Evolutionary conservation across 2,329 filamentous ascomycete genomes (phyloP), one percentile per base, ranked within the genome.

Genomic region (Claviceps sp.): DNA sequence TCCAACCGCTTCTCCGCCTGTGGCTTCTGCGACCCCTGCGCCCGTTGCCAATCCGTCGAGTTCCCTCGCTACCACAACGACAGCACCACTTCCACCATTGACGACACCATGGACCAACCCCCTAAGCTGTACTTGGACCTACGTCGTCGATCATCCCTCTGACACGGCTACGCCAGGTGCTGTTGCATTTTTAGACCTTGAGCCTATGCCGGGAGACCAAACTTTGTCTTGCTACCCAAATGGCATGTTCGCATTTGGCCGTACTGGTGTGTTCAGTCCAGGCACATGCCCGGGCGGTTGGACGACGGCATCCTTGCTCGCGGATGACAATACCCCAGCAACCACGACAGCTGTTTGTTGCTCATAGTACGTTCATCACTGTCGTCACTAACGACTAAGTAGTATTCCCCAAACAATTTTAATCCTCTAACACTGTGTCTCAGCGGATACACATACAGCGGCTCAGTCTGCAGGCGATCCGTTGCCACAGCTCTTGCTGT

Each of bases 211-310:
- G n/a, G 65, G 60, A 9, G 67, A 66, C 6, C 67, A 60, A 34
- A 68, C 67, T 2, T 57, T 70, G 46, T 69, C 68, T 2, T 71
- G 68, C 52, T 71, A 71, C 52, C 68, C 68, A 1, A 61, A 67
- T 38, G 64, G 64, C 56, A 71, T 71, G 68, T 70, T 71, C 50
- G 58, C 56, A 5, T 60, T 61, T 14, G 63, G 61, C 13, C 62
- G 63, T 20, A 70, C 66, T 4, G 68, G 68, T 22, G 63, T 69
- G 5, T 71, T 69, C 38, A 70, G 68, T 48, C 68, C 68, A 9
- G 68, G 62, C 2, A 67, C 65, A 26, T 71, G 68, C 46, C 68
- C 68, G 40, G 60, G 62, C 52, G 66, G 68, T 26, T 71, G 68
- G 68, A 69, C 66, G 6, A 71, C 68, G 3, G 68, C 62, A 36